phyloP scores from a whole-genome alignment of 345 rosid genomes.

The Nasturtium officinale region DNA sequence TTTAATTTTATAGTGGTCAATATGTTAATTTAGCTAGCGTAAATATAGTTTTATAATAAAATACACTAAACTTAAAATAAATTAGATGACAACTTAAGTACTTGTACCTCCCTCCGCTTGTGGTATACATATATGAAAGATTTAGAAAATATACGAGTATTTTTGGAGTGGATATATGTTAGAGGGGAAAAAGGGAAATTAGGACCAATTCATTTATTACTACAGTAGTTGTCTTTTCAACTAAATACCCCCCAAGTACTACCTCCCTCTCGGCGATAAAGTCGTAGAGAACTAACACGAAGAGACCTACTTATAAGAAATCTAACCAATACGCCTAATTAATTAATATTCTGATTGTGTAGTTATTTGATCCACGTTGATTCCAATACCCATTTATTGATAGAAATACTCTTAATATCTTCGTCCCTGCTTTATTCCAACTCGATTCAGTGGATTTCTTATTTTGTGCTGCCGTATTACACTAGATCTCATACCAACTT shows the following conservation, averaged over 20 bases:
- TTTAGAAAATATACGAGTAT: neutral
- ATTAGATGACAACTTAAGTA: too few relatives aligned
- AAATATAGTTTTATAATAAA: too few relatives aligned
- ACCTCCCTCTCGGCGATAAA: too few relatives aligned
- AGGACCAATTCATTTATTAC: neutral
- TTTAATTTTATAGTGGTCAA: too few relatives aligned
- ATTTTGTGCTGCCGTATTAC: neutral
- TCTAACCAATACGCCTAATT: neutral
- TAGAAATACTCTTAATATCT: too few relatives aligned
- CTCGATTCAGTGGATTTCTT: neutral
- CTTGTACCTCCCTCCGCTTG: too few relatives aligned
- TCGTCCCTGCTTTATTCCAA: too few relatives aligned
- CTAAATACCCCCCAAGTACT: too few relatives aligned
- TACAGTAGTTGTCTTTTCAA: too few relatives aligned
- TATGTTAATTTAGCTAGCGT: too few relatives aligned
- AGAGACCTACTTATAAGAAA: neutral
- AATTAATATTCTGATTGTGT: slow-evolving; percentile 5
- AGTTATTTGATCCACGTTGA: slow-evolving; percentile 14
- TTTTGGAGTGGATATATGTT: neutral
- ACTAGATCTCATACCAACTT: neutral
- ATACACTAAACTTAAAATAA: too few relatives aligned
- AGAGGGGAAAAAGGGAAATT: too few relatives aligned
- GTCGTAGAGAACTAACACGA: neutral
- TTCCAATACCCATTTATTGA: slow-evolving; percentile 2
- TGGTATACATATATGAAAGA: neutral